Evolutionary conservation across 2,329 filamentous ascomycete species (phyloP), one percentile per base, ranked within the genome.

Genomic region (Aspergillus novoparasiticus): DNA sequence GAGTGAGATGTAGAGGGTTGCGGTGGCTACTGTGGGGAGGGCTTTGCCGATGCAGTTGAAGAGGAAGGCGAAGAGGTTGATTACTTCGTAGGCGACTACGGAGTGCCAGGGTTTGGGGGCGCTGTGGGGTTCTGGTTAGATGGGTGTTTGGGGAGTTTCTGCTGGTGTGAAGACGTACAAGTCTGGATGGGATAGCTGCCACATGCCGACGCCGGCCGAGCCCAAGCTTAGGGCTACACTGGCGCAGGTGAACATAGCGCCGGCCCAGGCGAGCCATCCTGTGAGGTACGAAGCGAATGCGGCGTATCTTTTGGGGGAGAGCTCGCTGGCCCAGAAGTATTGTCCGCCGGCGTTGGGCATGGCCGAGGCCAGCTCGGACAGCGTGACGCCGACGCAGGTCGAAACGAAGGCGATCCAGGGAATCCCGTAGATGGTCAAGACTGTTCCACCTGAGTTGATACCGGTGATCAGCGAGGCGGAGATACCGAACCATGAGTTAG

Each of bases 211-310:
- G 32, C 80, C 66, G 0, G 81, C 83, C 66, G 78, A 78, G 4
- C 79, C 83, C 58, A 85, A 72, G 36, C 80, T 80, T 48, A 85
- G 68, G 2, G 83, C 81, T 11, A 85, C 82, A 71, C 81, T 84
- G 28, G 85, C 84, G 66, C 77, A 82, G 9, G 83, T 85, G 65
- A 86, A 86, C 60, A 86, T 81, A 14, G 79, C 78, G 2, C 84
- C 84, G 14, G 83, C 80, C 79, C 83, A 86, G 2, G 82, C 82
- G 59, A 85, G 78, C 78, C 81, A 85, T 8, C 82, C 83, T 1
- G 81, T 83, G 51, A 82, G 60, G 62, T 83, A 84, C 8, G 79
- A 81, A 6, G 80, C 78, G 63, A 83, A 77, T 26, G 79, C 78
- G 1, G 80, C 77, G 62, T 78, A 83, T 59, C 72, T 77, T 62